Percentiles rank a stretch among this genome's conserved stretches.
phyloP scores from a whole-genome alignment of 257 asterid species.

The Craterostigma plantagineum region DNA sequence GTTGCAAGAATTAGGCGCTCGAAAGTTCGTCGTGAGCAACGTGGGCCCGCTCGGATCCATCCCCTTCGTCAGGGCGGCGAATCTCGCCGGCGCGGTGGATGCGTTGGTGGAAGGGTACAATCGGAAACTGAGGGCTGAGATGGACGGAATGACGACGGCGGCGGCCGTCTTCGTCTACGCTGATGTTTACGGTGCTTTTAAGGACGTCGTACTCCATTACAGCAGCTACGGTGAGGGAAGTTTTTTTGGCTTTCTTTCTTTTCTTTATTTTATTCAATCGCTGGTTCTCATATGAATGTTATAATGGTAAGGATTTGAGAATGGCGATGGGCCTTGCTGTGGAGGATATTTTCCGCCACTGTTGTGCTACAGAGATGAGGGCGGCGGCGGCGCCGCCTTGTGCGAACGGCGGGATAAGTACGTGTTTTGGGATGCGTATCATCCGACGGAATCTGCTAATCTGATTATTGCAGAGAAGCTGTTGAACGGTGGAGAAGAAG shows the following conservation, averaged over 20 bases:
- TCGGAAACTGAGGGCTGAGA: slow-evolving; percentile 12
- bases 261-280: neutral
- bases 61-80: slow-evolving; percentile 28
- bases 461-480: slow-evolving; percentile 17
- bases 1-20: slow-evolving; percentile 27
- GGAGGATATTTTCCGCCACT: slow-evolving; percentile 48
- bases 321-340: slow-evolving; percentile 32
- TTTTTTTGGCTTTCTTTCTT: neutral
- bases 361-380: slow-evolving; percentile 17
- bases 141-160: slow-evolving; percentile 15
- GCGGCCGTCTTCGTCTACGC: slow-evolving; percentile 23
- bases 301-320: slow-evolving; percentile 41
- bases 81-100: slow-evolving; percentile 18
- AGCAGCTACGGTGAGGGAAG: slow-evolving; percentile 16
- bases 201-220: slow-evolving; percentile 14
- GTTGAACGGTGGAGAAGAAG: slow-evolving; percentile 19
- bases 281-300: neutral
- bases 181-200: slow-evolving; percentile 26
- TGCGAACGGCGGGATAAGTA: slow-evolving; percentile 22
- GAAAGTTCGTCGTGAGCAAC: slow-evolving; percentile 25
- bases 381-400: slow-evolving; percentile 8
- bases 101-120: slow-evolving; percentile 22
- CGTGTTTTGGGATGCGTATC: slow-evolving; percentile 51
- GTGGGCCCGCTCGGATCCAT: slow-evolving; percentile 46
- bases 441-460: slow-evolving; percentile 44